Conservation (phyloP, 257 asterid genomes). For the Przewalskia tangutica region DNA sequence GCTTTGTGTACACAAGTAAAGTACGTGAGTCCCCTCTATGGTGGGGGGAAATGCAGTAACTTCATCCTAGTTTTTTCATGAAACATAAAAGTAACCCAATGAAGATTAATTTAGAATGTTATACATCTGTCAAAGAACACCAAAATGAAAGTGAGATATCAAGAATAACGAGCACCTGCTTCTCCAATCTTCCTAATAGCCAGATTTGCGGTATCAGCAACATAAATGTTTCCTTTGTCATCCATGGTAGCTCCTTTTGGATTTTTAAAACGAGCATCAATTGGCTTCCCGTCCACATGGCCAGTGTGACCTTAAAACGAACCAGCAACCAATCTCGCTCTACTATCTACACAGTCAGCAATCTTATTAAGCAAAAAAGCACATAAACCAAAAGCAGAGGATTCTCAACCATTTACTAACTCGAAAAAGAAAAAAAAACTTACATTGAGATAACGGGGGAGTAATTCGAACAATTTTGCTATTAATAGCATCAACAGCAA, state of each 20-base stretch:
- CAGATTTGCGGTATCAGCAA: conserved; percentile 81
- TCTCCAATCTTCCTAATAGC: conserved; percentile 98
- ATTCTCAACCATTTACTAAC: neutral
- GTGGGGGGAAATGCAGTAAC: neutral
- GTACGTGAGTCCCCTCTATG: neutral
- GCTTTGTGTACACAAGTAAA: neutral
- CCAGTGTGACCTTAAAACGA: conserved; percentile 92
- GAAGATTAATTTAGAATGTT: neutral
- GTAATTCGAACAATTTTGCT: conserved; percentile 82
- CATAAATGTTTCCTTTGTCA: conserved; percentile 91
- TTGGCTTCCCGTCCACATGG: conserved; percentile 97
- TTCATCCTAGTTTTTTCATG: neutral
- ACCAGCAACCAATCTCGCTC: conserved; percentile 95
- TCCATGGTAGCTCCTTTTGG: conserved; percentile 92
- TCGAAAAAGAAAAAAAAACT: conserved; percentile 5
- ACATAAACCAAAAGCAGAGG: neutral
- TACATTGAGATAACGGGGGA: conserved; percentile 90
- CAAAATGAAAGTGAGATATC: neutral
- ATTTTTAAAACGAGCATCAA: conserved; percentile 81
- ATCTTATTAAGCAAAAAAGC: neutral
- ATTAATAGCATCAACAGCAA: conserved; percentile 83
- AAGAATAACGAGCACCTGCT: conserved; percentile 41
- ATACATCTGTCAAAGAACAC: neutral
- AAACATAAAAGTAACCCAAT: neutral
- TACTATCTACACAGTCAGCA: conserved; percentile 47